Percentiles rank a stretch among this genome's conserved stretches.
Conservation (phyloP, 768 basidiomycete species). For the Porpolomopsis calyptriformis region DNA sequence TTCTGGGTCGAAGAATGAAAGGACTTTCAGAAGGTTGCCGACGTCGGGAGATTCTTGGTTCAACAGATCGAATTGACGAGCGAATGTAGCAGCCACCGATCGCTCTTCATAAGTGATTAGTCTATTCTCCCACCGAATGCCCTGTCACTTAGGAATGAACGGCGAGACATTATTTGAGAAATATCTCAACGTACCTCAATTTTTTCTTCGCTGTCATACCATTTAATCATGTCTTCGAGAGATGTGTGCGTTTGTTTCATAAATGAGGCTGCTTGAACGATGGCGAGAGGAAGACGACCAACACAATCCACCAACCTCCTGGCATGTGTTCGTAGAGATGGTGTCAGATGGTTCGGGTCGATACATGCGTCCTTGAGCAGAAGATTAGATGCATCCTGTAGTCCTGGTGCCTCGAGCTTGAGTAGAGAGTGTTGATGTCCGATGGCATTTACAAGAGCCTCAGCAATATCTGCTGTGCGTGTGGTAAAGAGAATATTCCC, state of each 20-base stretch:
- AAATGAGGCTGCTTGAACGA: not conserved
- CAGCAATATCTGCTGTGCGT: too few species aligned
- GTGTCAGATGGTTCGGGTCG: too few species aligned
- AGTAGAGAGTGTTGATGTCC: not conserved
- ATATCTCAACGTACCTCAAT: not conserved
- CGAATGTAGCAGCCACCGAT: constrained; percentile 1
- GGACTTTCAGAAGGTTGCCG: too few species aligned
- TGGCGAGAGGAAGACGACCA: constrained; percentile 1
- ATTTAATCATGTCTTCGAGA: not conserved
- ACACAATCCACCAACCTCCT: not conserved
- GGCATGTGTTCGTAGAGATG: not conserved
- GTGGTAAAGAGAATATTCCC: too few species aligned
- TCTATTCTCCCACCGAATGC: not conserved
- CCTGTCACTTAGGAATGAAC: not conserved
- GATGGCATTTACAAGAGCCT: too few species aligned
- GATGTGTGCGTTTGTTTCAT: not conserved
- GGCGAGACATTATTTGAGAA: not conserved
- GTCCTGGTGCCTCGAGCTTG: not conserved
- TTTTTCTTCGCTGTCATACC: not conserved
- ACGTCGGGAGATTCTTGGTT: too few species aligned
- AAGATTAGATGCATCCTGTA: not conserved
- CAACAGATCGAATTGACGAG: too few species aligned
- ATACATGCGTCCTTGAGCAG: not conserved
- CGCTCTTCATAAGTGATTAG: not conserved
- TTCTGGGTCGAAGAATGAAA: too few species aligned